phyloP scores from a whole-genome alignment of 2,329 filamentous ascomycete species.

The Verticillium alfalfae region DNA sequence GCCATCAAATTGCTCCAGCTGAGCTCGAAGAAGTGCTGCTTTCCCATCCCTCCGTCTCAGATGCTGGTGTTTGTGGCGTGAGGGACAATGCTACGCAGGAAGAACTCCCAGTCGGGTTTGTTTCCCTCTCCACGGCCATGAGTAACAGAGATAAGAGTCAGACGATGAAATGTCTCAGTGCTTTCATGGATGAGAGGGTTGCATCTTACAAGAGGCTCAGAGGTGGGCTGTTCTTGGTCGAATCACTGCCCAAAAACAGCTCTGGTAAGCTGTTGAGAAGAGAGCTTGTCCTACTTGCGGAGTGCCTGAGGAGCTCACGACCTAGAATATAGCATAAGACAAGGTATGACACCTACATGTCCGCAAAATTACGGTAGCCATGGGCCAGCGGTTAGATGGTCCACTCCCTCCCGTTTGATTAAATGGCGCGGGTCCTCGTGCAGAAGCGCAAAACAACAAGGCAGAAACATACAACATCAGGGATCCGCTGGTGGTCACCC shows the following conservation, averaged over 20 bases:
- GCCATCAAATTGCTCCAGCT: conserved; percentile 62
- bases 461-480: too few species aligned
- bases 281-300: conserved; percentile 15
- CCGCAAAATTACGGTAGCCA: too few species aligned
- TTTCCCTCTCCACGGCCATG: background rate
- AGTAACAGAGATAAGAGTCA: conserved; percentile 14
- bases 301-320: background rate
- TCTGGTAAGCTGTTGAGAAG: conserved; percentile 42
- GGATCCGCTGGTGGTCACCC: too few species aligned
- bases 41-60: conserved; percentile 34
- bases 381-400: too few species aligned
- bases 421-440: too few species aligned
- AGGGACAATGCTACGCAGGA: background rate
- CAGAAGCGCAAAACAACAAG: too few species aligned
- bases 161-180: conserved; percentile 22
- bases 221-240: conserved; percentile 63
- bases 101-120: background rate
- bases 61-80: conserved; percentile 59
- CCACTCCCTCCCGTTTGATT: background rate
- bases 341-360: background rate
- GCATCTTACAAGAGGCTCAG: conserved; percentile 62
- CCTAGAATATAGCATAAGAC: background rate
- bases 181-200: conserved; percentile 14
- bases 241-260: conserved; percentile 65
- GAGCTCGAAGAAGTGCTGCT: conserved; percentile 50